These are phyloP conservation scores for Heliocybe sulcata DNA, from an alignment of 1,284 basidiomycete genomes.

Conservation along the genomic window DNA sequence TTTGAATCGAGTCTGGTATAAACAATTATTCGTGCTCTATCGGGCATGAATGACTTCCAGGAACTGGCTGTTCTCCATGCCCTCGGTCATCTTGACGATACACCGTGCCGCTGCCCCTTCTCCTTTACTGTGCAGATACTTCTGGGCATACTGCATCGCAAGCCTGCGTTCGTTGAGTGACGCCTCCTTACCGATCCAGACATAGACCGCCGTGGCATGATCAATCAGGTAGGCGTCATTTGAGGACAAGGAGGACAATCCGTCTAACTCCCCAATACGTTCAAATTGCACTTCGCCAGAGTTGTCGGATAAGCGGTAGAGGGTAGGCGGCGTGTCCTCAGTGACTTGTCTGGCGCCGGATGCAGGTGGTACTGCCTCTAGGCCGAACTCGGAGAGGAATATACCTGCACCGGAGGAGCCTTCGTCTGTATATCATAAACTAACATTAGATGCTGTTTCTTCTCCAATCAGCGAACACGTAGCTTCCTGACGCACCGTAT, in stretches of 20 bases:
- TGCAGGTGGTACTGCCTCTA: slow-evolving; percentile 15
- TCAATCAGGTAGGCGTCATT: slow-evolving; percentile 44
- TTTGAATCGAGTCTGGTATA: too few species aligned
- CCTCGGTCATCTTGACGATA: slow-evolving; percentile 45
- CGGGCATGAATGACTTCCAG: slow-evolving; percentile 15
- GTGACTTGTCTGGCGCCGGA: slow-evolving; percentile 10
- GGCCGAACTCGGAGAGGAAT: slow-evolving; percentile 40
- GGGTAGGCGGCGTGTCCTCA: slow-evolving; percentile 9
- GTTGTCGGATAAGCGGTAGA: slow-evolving; percentile 44
- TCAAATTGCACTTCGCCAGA: slow-evolving; percentile 32
- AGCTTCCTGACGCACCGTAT: slow-evolving; percentile 45
- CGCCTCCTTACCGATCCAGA: slow-evolving; percentile 49
- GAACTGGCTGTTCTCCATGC: slow-evolving; percentile 38
- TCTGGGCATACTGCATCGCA: slow-evolving; percentile 46
- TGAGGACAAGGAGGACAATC: slow-evolving; percentile 30
- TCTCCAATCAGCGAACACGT: too few species aligned
- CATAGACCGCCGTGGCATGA: slow-evolving; percentile 34
- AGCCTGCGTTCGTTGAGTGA: slow-evolving; percentile 41
- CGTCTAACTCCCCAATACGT: slow-evolving; percentile 20
- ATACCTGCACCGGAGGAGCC: slow-evolving; percentile 33
- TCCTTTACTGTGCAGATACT: slow-evolving; percentile 33
- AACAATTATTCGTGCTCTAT: not conserved
- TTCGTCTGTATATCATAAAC: slow-evolving; percentile 32
- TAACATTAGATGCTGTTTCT: too few species aligned
- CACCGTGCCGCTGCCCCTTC: slow-evolving; percentile 26